A percentile compares a stretch with the other conserved stretches of the same genome.
Conservation (phyloP, 106 monocot genomes). For the Gastrodia elata region DNA sequence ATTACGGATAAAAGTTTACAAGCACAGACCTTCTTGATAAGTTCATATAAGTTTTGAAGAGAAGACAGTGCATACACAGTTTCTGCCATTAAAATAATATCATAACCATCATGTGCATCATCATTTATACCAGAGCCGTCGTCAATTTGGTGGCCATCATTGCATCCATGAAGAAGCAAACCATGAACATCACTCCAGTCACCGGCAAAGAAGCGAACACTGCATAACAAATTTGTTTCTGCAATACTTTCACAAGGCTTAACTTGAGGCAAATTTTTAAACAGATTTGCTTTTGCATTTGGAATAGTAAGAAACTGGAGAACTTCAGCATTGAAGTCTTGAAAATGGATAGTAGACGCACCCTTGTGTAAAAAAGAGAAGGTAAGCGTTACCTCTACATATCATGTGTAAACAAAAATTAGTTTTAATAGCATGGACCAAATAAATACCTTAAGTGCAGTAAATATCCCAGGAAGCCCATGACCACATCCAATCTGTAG, state of each 20-base stretch:
- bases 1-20: neutral
- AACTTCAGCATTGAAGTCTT: conserved; percentile 96
- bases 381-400: neutral
- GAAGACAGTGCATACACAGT: conserved; percentile 71
- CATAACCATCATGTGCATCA: conserved; percentile 43
- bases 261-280: conserved; percentile 3
- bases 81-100: conserved; percentile 93
- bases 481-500: conserved; percentile 90
- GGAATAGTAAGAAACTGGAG: conserved; percentile 66
- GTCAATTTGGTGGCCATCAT: conserved; percentile 10
- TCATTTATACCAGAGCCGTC: neutral
- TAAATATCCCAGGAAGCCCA: conserved; percentile 82
- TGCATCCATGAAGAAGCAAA: conserved; percentile 26
- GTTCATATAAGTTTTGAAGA: conserved; percentile 45
- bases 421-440: neutral
- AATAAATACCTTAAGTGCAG: conserved; percentile 40
- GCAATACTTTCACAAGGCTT: neutral
- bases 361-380: conserved; percentile 29
- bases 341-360: conserved; percentile 70
- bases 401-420: neutral
- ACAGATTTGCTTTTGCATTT: conserved; percentile 63
- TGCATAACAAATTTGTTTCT: neutral
- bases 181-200: conserved; percentile 87
- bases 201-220: conserved; percentile 74
- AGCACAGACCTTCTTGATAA: conserved; percentile 68